phyloP scores from a whole-genome alignment of 768 basidiomycete species.

The Cyclocybe cylindracea region DNA sequence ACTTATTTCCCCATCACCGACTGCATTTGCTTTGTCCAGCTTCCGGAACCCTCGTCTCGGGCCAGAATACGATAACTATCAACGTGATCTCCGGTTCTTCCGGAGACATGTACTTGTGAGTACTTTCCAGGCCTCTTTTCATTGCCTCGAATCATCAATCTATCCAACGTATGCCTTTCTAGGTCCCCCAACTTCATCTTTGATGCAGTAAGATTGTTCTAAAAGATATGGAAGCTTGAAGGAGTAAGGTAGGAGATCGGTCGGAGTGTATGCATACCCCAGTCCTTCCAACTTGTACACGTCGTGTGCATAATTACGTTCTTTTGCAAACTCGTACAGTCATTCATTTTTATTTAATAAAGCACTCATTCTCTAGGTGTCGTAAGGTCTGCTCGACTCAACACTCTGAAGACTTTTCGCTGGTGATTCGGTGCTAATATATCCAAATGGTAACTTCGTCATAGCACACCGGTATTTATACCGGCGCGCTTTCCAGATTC shows the following conservation, averaged over 20 bases:
- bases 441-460: too few relatives aligned
- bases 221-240: neutral
- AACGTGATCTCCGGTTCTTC: conserved; percentile 36
- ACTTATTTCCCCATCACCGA: neutral
- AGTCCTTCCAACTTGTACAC: too few relatives aligned
- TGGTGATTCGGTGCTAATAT: too few relatives aligned
- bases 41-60: conserved; percentile 28
- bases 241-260: neutral
- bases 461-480: too few relatives aligned
- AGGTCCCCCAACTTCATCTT: conserved; percentile 34
- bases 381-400: too few relatives aligned
- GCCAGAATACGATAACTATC: conserved; percentile 30
- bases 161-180: neutral
- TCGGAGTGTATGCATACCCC: too few relatives aligned
- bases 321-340: too few relatives aligned
- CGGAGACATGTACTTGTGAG: conserved; percentile 32
- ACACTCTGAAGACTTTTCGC: too few relatives aligned
- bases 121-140: conserved; percentile 1
- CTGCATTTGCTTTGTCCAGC: conserved; percentile 18
- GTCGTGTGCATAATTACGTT: too few relatives aligned
- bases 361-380: too few relatives aligned
- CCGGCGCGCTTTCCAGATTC: too few relatives aligned
- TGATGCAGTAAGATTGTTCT: conserved; percentile 30
- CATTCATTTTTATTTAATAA: too few relatives aligned
- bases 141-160: neutral